These are phyloP conservation scores for Pugionium cornutum DNA, from an alignment of 345 rosid species.

Conservation along the genomic window DNA sequence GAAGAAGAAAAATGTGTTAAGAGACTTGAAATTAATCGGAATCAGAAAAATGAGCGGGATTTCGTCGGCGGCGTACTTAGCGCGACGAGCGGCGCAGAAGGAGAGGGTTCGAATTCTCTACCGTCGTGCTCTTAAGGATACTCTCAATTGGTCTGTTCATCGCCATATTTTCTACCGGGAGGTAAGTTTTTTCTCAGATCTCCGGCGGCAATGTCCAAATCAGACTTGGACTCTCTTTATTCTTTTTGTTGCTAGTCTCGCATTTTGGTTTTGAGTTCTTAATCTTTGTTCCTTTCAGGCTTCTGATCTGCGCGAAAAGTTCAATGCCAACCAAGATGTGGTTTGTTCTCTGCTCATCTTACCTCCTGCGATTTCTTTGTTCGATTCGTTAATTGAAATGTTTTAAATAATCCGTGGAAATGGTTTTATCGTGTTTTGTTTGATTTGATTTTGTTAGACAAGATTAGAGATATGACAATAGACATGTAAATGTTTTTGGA, in stretches of 20 bases:
- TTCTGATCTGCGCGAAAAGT: constrained; percentile 70
- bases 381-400: not conserved
- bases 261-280: not conserved
- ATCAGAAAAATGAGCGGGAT: constrained; percentile 59
- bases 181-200: constrained; percentile 45
- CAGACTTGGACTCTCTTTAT: not conserved
- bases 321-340: constrained; percentile 82
- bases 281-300: constrained; percentile 50
- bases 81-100: constrained; percentile 87
- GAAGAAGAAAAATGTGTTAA: not conserved
- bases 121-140: constrained; percentile 91
- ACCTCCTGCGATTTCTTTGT: constrained; percentile 1
- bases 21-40: constrained; percentile 30
- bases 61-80: constrained; percentile 65
- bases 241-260: constrained; percentile 9
- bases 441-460: not conserved
- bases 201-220: not conserved
- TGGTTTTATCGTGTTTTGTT: not conserved
- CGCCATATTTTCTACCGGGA: constrained; percentile 90
- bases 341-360: constrained; percentile 46
- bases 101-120: constrained; percentile 92
- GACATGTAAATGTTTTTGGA: not conserved
- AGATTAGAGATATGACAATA: not conserved
- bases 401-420: not conserved
- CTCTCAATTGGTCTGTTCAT: constrained; percentile 96